These are phyloP conservation scores for Trichosanthes truncata DNA, from an alignment of 306 rosid species.

Conservation along the genomic window DNA sequence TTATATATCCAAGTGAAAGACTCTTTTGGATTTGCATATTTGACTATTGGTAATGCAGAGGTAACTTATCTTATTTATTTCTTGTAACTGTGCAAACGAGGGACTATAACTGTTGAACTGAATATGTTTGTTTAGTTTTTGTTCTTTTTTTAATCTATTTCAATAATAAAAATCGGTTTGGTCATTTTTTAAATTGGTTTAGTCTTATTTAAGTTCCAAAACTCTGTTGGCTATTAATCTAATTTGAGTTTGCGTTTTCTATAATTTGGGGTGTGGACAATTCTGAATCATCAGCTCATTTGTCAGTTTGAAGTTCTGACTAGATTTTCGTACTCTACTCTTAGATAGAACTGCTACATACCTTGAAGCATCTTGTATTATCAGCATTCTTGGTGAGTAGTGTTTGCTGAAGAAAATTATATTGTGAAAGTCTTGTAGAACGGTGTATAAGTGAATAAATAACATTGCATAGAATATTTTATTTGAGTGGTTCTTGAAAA, in stretches of 20 bases:
- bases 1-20: slow-evolving; percentile 78
- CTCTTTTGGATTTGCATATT: slow-evolving; percentile 68
- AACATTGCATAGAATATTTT: background rate
- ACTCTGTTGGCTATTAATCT: background rate
- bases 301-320: background rate
- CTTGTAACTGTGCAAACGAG: background rate
- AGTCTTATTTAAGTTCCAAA: too few species aligned
- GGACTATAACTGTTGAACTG: background rate
- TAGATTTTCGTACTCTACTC: background rate
- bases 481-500: background rate
- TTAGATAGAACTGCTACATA: background rate
- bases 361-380: background rate
- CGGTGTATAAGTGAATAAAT: background rate
- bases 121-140: background rate
- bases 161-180: background rate
- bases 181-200: background rate
- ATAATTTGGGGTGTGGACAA: background rate
- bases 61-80: slow-evolving; percentile 24
- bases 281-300: too few species aligned
- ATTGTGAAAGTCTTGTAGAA: background rate
- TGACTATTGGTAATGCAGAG: slow-evolving; percentile 81
- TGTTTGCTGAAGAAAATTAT: background rate
- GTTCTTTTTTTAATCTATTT: background rate
- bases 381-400: background rate
- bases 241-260: background rate